A percentile compares a stretch with the other conserved stretches of the same genome.
phyloP scores from a whole-genome alignment of 163 green algal genomes.

The Chlamydomonas reinhardtii region DNA sequence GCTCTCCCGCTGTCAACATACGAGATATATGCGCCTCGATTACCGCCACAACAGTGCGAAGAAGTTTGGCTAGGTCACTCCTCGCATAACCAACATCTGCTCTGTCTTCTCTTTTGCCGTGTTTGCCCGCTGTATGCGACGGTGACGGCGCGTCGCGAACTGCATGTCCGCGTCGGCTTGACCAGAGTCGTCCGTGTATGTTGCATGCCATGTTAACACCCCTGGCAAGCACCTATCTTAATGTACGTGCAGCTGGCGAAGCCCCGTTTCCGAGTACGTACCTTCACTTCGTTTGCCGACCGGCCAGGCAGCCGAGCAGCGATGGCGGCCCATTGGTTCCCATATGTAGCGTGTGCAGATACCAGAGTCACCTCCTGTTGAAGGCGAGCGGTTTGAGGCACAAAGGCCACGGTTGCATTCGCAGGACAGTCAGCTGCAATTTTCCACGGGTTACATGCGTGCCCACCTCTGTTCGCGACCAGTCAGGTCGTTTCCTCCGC shows the following conservation, averaged over 20 bases:
- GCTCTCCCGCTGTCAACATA: too few relatives aligned
- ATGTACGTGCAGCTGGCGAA: neutral
- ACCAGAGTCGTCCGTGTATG: neutral
- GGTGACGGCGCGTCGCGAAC: too few relatives aligned
- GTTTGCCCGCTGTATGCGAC: too few relatives aligned
- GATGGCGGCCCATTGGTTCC: conserved; percentile 19
- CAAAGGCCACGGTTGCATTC: neutral
- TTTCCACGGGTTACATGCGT: too few relatives aligned
- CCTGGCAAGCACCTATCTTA: neutral
- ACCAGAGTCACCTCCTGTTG: conserved; percentile 15
- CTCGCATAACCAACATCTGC: too few relatives aligned
- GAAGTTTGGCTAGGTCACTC: too few relatives aligned
- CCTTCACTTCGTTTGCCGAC: conserved; percentile 21
- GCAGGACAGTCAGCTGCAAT: neutral
- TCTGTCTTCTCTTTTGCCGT: too few relatives aligned
- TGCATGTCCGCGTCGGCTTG: too few relatives aligned
- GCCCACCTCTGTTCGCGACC: neutral
- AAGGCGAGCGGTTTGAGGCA: neutral
- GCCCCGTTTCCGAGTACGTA: neutral
- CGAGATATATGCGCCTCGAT: too few relatives aligned
- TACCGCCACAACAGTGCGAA: too few relatives aligned
- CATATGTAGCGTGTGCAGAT: neutral
- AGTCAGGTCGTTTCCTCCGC: conserved; percentile 19
- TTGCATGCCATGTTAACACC: neutral
- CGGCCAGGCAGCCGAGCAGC: neutral